These are phyloP conservation scores for Alternaria sp. DNA, from an alignment of 2,329 filamentous ascomycete genomes.

Conservation along the genomic window DNA sequence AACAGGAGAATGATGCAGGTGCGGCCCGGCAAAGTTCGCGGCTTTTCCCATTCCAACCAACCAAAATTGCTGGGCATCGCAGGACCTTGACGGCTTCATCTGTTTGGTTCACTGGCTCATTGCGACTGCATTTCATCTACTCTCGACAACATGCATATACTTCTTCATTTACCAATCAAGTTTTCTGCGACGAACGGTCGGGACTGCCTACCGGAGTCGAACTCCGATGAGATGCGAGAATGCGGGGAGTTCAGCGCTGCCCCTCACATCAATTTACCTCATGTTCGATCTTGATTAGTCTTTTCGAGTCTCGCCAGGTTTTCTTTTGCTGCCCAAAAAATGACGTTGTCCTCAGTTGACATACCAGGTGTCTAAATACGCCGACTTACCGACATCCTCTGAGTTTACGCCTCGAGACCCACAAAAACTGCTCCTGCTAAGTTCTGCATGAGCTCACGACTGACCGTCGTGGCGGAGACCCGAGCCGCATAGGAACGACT, in stretches of 20 bases:
- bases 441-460: neutral
- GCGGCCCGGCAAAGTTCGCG: constrained; percentile 2
- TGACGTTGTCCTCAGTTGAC: neutral
- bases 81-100: neutral
- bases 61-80: neutral
- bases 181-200: neutral
- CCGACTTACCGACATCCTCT: neutral
- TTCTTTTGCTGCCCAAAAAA: neutral
- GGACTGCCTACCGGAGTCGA: neutral
- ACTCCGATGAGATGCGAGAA: neutral
- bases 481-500: neutral
- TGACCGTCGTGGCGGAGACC: neutral
- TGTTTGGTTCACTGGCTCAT: constrained; percentile 1
- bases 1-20: neutral
- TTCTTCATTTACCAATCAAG: neutral
- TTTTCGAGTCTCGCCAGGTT: neutral
- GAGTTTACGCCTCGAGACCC: neutral
- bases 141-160: neutral
- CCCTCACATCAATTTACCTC: neutral
- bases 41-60: constrained; percentile 5
- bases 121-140: neutral
- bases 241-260: neutral
- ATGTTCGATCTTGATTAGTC: neutral
- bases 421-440: neutral
- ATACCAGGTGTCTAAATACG: neutral